Base-by-base conservation (phyloP, 1,284 basidiomycete genomes). In the Mycena sp. region DNA sequence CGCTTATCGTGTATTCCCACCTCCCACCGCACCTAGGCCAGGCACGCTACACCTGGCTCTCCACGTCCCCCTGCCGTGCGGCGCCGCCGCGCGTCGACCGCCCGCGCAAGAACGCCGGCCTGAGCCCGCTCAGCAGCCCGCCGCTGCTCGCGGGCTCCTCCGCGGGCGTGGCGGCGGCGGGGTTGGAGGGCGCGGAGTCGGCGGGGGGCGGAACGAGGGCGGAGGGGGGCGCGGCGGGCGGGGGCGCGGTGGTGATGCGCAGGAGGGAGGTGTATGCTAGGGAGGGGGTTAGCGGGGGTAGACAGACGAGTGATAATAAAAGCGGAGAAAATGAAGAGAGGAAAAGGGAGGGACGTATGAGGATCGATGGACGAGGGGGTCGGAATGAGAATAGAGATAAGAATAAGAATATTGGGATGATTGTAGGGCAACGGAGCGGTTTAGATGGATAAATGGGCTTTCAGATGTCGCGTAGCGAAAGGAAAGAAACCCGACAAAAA, bases 211-310 rank as follows among this genome's bases (percentile, higher is more conserved):
- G 40, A 58, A 26, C 29, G 29, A 23, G 6, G 49, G 25, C 10
- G 2, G 44, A 16, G 6, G 40, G 30, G 1, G 16, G 57, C 2
- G 11, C 43, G 2, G 61, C 51, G 5, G 83, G 78, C 9, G 90
- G 88, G 1, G 91, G 83, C 2, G 85, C 83, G 1, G 93, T 92
- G 6, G 93, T 93, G 54, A 96, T 90, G 37, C 94, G 86, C 26
- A 96, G 79, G 32, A 96, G 81, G 1, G 93, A 95, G 0, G 93
- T 95, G 72, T 96, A 96, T 2, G 94, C 93, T 94, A 70, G 23
- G 56, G 17, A 58, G 21, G 10, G 41, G 49, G 19, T 38, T 49
- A 64, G 61, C 56, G 43, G 7, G 58, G 40, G 53, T 49, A 38
- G 21, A 75, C 76, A 60, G 59, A 81, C 77, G 29, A 11, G 14